Conservation (phyloP, 495 filamentous ascomycete genomes). For the Antarctomyces pellizariae region DNA sequence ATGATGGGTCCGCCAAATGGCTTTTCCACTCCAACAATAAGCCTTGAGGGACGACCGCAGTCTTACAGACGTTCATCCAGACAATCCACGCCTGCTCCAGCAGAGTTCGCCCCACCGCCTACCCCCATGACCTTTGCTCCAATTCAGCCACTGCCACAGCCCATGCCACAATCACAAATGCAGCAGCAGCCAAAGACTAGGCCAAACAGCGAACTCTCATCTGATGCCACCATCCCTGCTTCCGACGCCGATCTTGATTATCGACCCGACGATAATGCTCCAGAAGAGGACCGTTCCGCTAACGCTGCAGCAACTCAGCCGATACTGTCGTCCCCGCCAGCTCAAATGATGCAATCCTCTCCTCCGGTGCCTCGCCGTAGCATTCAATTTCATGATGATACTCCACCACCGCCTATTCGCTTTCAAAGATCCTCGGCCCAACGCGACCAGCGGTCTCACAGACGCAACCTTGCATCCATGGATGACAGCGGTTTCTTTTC, state of each 20-base stretch:
- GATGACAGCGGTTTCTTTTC: constrained; percentile 97
- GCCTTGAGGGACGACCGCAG: no score
- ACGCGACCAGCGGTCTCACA: constrained; percentile 33
- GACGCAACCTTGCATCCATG: constrained; percentile 49
- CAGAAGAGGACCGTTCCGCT: constrained; percentile 22
- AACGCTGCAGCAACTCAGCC: constrained; percentile 36
- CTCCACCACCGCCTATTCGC: constrained; percentile 49
- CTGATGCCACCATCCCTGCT: constrained; percentile 82
- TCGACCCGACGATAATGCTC: constrained; percentile 33
- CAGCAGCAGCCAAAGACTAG: constrained; percentile 19
- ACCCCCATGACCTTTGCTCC: constrained; percentile 2
- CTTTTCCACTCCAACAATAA: constrained; percentile 4
- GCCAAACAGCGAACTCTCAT: constrained; percentile 42
- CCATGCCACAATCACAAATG: no score
- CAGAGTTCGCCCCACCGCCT: constrained; percentile 5
- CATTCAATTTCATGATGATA: constrained; percentile 38
- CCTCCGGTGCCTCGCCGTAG: constrained; percentile 53
- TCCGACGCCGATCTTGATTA: constrained; percentile 52
- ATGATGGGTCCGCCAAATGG: no score
- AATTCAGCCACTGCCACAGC: constrained; percentile 4
- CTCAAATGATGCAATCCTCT: constrained; percentile 44
- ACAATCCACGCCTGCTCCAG: constrained; percentile 4
- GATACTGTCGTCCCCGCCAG: constrained; percentile 25
- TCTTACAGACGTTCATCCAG: not conserved
- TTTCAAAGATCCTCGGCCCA: constrained; percentile 29